Conservation (phyloP, 2,329 filamentous ascomycete species). For the Fusarium nanum region DNA sequence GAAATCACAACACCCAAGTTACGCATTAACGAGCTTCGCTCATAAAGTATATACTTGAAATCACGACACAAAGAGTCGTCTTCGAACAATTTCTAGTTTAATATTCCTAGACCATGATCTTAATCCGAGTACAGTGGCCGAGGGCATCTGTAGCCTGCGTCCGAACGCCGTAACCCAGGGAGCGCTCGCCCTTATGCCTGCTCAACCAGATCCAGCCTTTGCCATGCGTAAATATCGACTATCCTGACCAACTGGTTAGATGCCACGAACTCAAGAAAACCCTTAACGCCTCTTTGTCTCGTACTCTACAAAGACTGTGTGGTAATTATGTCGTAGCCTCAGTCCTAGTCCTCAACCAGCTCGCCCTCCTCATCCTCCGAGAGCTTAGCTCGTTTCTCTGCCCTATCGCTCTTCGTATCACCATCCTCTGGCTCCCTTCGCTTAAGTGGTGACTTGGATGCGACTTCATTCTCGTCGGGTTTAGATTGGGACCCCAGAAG, state of each 20-base stretch:
- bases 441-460: conserved; percentile 55
- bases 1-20: not conserved
- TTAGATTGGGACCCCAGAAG: conserved; percentile 53
- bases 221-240: conserved; percentile 36
- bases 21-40: not conserved
- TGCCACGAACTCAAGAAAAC: conserved; percentile 26
- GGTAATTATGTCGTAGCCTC: conserved; percentile 8
- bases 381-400: conserved; percentile 58
- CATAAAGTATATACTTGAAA: not conserved
- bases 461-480: conserved; percentile 48
- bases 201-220: conserved; percentile 31
- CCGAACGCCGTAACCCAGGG: conserved; percentile 45
- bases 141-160: conserved; percentile 38
- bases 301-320: conserved; percentile 32
- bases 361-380: conserved; percentile 65
- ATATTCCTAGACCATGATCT: conserved; percentile 23
- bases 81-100: conserved; percentile 28
- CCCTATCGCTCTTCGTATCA: conserved; percentile 50
- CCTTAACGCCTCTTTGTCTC: conserved; percentile 40
- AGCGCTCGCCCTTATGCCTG: conserved; percentile 33
- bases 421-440: conserved; percentile 56
- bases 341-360: conserved; percentile 56
- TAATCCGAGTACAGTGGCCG: conserved; percentile 30
- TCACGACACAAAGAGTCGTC: conserved; percentile 2
- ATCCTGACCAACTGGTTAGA: conserved; percentile 18